A percentile compares a stretch with the other conserved stretches of the same genome.
phyloP scores from a whole-genome alignment of 1,139 yeast species.

The Saccharomyces hybrid region DNA sequence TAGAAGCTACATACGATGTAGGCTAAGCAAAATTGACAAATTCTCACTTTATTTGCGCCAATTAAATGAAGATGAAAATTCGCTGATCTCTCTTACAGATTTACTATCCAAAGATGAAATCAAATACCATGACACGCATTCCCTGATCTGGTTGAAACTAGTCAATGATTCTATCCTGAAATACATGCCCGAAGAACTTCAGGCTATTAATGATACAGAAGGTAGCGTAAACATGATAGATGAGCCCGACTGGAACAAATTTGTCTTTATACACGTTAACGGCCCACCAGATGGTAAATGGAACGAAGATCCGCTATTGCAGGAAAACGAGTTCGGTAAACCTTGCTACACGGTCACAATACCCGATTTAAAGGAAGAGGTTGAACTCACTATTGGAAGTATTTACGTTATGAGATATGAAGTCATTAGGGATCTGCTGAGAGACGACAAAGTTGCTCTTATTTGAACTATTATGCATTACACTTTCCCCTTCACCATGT shows the following conservation, averaged over 20 bases:
- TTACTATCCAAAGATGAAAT: slow-evolving; percentile 52
- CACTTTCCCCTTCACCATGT: not conserved
- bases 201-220: slow-evolving; percentile 65
- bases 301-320: slow-evolving; percentile 29
- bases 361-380: slow-evolving; percentile 41
- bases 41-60: slow-evolving; percentile 48
- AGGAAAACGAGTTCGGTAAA: slow-evolving; percentile 23
- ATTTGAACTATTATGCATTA: slow-evolving; percentile 12
- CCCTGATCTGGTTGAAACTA: slow-evolving; percentile 53
- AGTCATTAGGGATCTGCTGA: slow-evolving; percentile 27
- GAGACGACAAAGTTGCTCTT: slow-evolving; percentile 23
- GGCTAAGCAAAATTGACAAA: slow-evolving; percentile 67
- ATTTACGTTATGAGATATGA: slow-evolving; percentile 70
- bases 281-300: slow-evolving; percentile 24
- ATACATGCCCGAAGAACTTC: slow-evolving; percentile 59
- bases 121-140: slow-evolving; percentile 57
- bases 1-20: slow-evolving; percentile 68
- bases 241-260: slow-evolving; percentile 63
- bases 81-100: slow-evolving; percentile 14
- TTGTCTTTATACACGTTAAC: slow-evolving; percentile 63
- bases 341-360: slow-evolving; percentile 26
- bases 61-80: slow-evolving; percentile 12
- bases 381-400: slow-evolving; percentile 58
- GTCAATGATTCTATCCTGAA: slow-evolving; percentile 62
- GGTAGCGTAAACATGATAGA: slow-evolving; percentile 77